Base-by-base conservation (phyloP, 441 rosid genomes). In the Erodium moschatum region DNA sequence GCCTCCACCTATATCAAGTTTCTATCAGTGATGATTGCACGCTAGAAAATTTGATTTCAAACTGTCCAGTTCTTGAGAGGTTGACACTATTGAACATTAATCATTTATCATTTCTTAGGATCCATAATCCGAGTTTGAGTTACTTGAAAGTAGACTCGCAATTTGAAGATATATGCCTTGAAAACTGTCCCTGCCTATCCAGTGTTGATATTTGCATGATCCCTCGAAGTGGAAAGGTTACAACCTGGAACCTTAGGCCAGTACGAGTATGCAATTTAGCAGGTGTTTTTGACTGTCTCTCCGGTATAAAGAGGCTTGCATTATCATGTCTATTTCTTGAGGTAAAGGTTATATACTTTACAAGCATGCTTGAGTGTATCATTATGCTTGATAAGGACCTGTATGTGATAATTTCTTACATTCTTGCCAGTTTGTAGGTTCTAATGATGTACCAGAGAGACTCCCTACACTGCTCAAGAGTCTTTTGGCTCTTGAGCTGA, bases 111-210 rank as follows among this genome's bases (percentile, higher is more conserved):
- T 64, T n/a, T 68, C 66, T 78, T 13, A 75, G 64, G 70, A 75
- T 78, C 72, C 63, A 67, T 50, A 73, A 67, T 42, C 71, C 69
- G 48, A 78, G 42, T 66, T 67, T 78, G 70, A 78, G 66, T 70
- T 75, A 75, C 71, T 44, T 78, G 72, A 78, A 73, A 73, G 44
- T 78, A 68, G 68, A 73, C 70, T 75, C 79, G 3, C 44, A 70
- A 69, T 78, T 78, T 52, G 77, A 67, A 75, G 77, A 78, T 61
- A 67, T 78, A 65, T 64, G 62, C 70, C 75, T 78, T 52, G 64
- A 71, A 58, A 29, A 62, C 33, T 70, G 70, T 68, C 27, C 71
- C 6, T 69, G 27, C 52, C 61, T 78, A 68, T 63, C 52, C 56
- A 67, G 40, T 70, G 81, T 73, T 64, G 75, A 78, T 70, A 73